Evolutionary conservation across 179 eudicot genomes (phyloP).

Genomic region (Camellia oleifera): DNA sequence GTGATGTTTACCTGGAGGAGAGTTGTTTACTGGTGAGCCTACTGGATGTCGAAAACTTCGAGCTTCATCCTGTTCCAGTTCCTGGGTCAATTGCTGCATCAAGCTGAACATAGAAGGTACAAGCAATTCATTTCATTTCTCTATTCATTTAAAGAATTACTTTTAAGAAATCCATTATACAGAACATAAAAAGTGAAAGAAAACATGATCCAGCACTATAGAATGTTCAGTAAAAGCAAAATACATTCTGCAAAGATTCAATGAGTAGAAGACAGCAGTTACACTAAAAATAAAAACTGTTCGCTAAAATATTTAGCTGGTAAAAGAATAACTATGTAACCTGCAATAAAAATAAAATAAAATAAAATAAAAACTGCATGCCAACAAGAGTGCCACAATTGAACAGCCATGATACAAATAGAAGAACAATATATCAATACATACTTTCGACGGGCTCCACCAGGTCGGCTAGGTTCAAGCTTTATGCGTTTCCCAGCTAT

Average conservation of each 20-base stretch:
- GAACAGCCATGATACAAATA: background rate
- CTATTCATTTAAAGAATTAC: background rate
- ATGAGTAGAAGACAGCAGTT: background rate
- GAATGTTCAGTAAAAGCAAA: background rate
- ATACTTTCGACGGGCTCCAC: conserved; percentile 60
- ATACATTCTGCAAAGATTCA: background rate
- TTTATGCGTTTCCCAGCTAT: conserved; percentile 64
- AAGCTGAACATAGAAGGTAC: conserved; percentile 30
- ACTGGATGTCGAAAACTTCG: conserved; percentile 39
- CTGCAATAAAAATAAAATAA: background rate
- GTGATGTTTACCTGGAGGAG: conserved; percentile 43
- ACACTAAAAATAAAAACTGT: background rate
- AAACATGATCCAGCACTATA: background rate
- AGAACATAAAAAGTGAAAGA: background rate
- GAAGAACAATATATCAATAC: conserved; percentile 6
- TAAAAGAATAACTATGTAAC: too few relatives aligned
- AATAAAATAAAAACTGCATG: background rate
- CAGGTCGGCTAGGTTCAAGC: conserved; percentile 63
- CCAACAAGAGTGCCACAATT: conserved; percentile 2
- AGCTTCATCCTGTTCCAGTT: conserved; percentile 46
- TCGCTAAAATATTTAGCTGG: too few relatives aligned
- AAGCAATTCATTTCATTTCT: conserved; percentile 2
- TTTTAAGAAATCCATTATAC: background rate
- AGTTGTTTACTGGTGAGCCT: conserved; percentile 52
- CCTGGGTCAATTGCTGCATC: conserved; percentile 51